These are phyloP conservation scores for Cucumis melo DNA, from an alignment of 306 rosid species.

Conservation along the genomic window DNA sequence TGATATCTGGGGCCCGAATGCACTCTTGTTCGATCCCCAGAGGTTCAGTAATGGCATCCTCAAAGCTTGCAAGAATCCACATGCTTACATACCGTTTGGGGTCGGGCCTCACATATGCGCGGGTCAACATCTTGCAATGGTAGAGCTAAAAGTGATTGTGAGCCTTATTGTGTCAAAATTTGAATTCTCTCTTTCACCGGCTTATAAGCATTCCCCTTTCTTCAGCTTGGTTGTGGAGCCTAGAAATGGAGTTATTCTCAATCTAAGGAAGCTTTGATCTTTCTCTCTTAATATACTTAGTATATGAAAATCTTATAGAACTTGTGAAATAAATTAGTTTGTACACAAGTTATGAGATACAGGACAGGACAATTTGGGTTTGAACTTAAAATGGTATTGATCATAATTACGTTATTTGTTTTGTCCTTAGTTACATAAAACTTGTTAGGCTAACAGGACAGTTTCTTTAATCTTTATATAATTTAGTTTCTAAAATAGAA, in stretches of 20 bases:
- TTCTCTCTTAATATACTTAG: not conserved
- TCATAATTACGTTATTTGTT: too few species aligned
- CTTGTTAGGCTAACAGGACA: not conserved
- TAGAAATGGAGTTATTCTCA: slow-evolving; percentile 14
- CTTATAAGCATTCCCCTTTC: slow-evolving; percentile 18
- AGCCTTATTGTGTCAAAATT: slow-evolving; percentile 16
- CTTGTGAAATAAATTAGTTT: too few species aligned
- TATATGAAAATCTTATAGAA: too few species aligned
- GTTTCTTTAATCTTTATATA: not conserved
- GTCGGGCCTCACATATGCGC: slow-evolving; percentile 37
- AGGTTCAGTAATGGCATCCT: slow-evolving; percentile 46
- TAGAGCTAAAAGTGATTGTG: slow-evolving; percentile 39
- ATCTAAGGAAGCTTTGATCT: not conserved
- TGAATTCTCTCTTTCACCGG: slow-evolving; percentile 15
- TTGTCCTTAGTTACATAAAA: too few species aligned
- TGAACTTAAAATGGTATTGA: too few species aligned
- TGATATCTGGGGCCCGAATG: slow-evolving; percentile 42
- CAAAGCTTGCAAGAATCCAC: slow-evolving; percentile 40
- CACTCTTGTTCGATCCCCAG: slow-evolving; percentile 41
- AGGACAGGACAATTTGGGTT: not conserved
- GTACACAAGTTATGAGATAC: not conserved
- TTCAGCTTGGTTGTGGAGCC: slow-evolving; percentile 14
- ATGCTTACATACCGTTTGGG: slow-evolving; percentile 47
- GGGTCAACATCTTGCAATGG: slow-evolving; percentile 49
- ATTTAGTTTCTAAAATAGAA: not conserved